Evolutionary conservation across 805 yeast species (phyloP).

Genomic region (Metschnikowia borealis): DNA sequence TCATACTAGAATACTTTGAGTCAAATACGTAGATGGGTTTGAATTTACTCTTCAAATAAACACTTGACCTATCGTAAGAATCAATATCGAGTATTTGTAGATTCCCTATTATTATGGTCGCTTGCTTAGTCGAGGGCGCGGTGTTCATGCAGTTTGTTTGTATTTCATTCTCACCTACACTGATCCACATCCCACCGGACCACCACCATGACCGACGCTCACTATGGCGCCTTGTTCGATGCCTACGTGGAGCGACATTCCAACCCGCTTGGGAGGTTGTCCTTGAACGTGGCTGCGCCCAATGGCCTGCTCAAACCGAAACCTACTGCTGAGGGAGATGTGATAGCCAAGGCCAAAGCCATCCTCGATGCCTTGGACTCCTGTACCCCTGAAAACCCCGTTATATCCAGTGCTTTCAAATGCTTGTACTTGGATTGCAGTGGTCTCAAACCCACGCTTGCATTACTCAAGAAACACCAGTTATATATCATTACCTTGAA

Average conservation of each 20-base stretch:
- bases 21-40: too few species aligned
- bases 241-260: slow-evolving; percentile 5
- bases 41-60: too few species aligned
- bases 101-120: too few species aligned
- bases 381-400: neutral
- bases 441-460: neutral
- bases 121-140: neutral
- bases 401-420: slow-evolving; percentile 12
- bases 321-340: neutral
- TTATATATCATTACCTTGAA: slow-evolving; percentile 11
- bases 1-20: too few species aligned
- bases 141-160: slow-evolving; percentile 6
- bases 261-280: slow-evolving; percentile 2
- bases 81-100: too few species aligned
- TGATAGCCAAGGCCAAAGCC: slow-evolving; percentile 1
- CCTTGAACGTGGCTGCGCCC: slow-evolving; percentile 1
- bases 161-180: slow-evolving; percentile 1
- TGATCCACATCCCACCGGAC: neutral
- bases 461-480: slow-evolving; percentile 12
- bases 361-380: neutral
- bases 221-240: slow-evolving; percentile 1
- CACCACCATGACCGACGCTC: slow-evolving; percentile 3
- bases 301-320: neutral
- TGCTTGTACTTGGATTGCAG: slow-evolving; percentile 6
- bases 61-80: too few species aligned